These are phyloP conservation scores for Paraphaeosphaeria minitans DNA, from an alignment of 2,329 filamentous ascomycete species.

Conservation along the genomic window DNA sequence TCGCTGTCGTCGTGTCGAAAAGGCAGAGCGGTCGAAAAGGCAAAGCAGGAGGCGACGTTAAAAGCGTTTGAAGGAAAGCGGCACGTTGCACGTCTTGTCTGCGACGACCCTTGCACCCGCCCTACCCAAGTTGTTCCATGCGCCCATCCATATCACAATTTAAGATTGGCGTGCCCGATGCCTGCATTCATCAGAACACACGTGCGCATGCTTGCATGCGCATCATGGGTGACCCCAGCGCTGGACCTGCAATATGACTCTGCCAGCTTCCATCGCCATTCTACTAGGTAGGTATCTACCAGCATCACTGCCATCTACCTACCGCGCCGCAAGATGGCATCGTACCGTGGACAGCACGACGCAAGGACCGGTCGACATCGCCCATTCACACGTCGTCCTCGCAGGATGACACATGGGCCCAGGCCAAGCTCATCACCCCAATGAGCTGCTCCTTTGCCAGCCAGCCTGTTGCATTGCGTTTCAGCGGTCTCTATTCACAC, in stretches of 20 bases:
- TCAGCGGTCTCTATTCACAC: slow-evolving; percentile 3
- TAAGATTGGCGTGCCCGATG: slow-evolving; percentile 8
- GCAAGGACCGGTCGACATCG: slow-evolving; percentile 3
- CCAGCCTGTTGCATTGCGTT: slow-evolving; percentile 6
- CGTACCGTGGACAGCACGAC: background rate
- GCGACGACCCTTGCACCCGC: slow-evolving; percentile 5
- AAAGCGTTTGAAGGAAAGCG: slow-evolving; percentile 7
- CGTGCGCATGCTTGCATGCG: slow-evolving; percentile 1
- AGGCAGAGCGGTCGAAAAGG: background rate
- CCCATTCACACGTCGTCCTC: slow-evolving; percentile 7
- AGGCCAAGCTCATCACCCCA: slow-evolving; percentile 18
- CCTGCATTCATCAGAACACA: slow-evolving; percentile 1
- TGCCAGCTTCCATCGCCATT: background rate
- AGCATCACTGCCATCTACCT: background rate
- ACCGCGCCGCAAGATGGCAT: too few species aligned
- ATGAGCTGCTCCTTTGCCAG: slow-evolving; percentile 8
- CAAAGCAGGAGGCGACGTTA: background rate
- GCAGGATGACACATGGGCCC: slow-evolving; percentile 15
- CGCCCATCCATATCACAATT: slow-evolving; percentile 8
- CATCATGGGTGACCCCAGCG: background rate
- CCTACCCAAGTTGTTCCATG: slow-evolving; percentile 7
- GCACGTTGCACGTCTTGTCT: slow-evolving; percentile 10
- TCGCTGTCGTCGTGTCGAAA: background rate
- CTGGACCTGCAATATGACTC: background rate
- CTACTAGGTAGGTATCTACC: too few species aligned